Percentiles rank a stretch among this genome's conserved stretches.
Evolutionary conservation across 805 yeast genomes (phyloP).

Genomic region (Candida takata): DNA sequence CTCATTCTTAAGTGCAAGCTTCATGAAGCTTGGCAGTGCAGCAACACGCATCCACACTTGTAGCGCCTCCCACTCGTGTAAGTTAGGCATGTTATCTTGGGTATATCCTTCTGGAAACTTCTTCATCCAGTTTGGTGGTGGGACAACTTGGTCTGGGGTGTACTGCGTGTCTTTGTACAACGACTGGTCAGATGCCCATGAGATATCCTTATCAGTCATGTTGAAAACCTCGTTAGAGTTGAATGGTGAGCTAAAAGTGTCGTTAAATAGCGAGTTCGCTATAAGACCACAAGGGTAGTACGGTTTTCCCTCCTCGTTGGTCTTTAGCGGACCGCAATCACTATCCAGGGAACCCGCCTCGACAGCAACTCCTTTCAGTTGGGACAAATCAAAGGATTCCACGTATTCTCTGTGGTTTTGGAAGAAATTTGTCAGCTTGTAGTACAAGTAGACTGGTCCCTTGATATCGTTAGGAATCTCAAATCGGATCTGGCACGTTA

Average conservation of each 20-base stretch:
- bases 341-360: slow-evolving; percentile 39
- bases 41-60: slow-evolving; percentile 99
- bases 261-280: slow-evolving; percentile 90
- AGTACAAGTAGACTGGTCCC: slow-evolving; percentile 70
- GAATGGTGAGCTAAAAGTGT: slow-evolving; percentile 58
- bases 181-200: slow-evolving; percentile 76
- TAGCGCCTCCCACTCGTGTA: slow-evolving; percentile 71
- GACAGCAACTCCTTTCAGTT: slow-evolving; percentile 72
- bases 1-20: slow-evolving; percentile 65
- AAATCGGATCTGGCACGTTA: slow-evolving; percentile 62
- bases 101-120: slow-evolving; percentile 84
- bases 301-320: slow-evolving; percentile 46
- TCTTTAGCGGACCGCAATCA: slow-evolving; percentile 58
- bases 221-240: slow-evolving; percentile 5
- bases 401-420: slow-evolving; percentile 96
- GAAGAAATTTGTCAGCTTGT: slow-evolving; percentile 81
- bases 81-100: slow-evolving; percentile 69
- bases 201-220: slow-evolving; percentile 48
- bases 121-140: slow-evolving; percentile 89
- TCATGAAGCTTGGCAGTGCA: slow-evolving; percentile 83
- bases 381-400: slow-evolving; percentile 72
- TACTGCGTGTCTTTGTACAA: slow-evolving; percentile 71
- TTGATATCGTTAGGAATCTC: slow-evolving; percentile 63
- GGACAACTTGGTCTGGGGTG: slow-evolving; percentile 63
- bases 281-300: slow-evolving; percentile 93